These are phyloP conservation scores for Daldinia loculata DNA, from an alignment of 495 filamentous ascomycete genomes.

Conservation along the genomic window DNA sequence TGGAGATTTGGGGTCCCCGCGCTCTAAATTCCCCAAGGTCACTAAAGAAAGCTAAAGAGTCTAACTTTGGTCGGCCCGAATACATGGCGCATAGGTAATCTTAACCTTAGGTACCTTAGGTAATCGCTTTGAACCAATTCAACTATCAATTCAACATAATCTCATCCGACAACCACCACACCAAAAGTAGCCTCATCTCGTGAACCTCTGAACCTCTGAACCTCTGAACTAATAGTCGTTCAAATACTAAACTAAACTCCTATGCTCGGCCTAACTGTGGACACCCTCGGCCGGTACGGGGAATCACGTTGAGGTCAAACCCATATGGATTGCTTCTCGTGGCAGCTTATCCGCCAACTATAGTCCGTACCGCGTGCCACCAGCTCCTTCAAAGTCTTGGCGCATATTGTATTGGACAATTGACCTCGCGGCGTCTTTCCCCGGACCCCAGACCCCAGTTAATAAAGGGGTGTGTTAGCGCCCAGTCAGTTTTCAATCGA, in stretches of 20 bases:
- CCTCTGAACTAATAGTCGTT: background rate
- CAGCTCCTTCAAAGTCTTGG: conserved; percentile 19
- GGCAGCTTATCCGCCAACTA: background rate
- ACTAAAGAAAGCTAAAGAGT: conserved; percentile 5
- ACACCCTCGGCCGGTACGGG: conserved; percentile 7
- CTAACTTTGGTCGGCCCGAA: conserved; percentile 27
- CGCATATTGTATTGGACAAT: conserved; percentile 1
- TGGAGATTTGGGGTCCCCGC: conserved; percentile 29
- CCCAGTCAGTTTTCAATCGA: background rate
- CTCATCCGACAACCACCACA: conserved; percentile 1
- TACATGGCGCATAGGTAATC: conserved; percentile 10
- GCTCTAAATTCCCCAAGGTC: conserved; percentile 7
- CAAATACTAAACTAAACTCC: background rate
- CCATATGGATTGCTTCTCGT: background rate
- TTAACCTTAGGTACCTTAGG: background rate
- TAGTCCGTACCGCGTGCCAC: background rate
- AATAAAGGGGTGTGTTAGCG: background rate
- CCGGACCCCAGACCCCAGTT: conserved; percentile 19
- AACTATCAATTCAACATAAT: background rate
- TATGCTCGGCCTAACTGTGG: conserved; percentile 36
- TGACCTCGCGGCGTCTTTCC: background rate
- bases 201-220: background rate
- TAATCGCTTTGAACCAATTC: background rate
- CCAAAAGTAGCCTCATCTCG: conserved; percentile 21
- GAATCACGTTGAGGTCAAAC: background rate